Base-by-base conservation (phyloP, 176 grass and related monocot species). In the Oryza longistaminata region DNA sequence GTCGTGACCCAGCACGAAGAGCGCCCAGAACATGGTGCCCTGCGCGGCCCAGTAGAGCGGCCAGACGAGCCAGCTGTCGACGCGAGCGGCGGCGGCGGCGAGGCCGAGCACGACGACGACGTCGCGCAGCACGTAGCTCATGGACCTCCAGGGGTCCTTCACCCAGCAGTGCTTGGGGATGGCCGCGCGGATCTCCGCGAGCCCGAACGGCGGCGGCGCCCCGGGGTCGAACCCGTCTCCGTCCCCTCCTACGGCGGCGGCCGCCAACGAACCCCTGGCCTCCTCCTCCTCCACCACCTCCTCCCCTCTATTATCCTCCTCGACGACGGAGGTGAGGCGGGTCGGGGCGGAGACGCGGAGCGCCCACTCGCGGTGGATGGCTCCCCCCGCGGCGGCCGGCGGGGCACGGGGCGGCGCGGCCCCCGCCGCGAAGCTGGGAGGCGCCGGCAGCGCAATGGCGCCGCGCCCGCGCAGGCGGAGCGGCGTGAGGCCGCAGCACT, bases 141-240 rank as follows among this genome's bases (percentile, higher is more conserved):
- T 94, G 66, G 92, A 97, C 66, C 82, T 71, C 95, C 90, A 95
- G 11, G 95, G 82, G 71, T 97, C 82, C 88, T 93, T 97, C 74
- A 95, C 90, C 95, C 95, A 97, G 83, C 95, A 97, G 85, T 93
- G 95, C 90, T 97, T 97, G 7, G 95, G 95, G 25, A 97, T 97
- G 8, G 92, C 92, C 1, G 95, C 95, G 68, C 95, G 86, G 84
- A 97, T 93, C 70, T 97, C 92, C 46, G 90, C 90, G 26, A 94
- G 81, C 73, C 87, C 84, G 79, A 97, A 95, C 17, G 92, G 95
- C 76, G 95, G 92, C 14, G 95, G 79, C 75, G 86, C 81, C 73
- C 95, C 88, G 8, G 88, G 87, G 86, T 94, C 85, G 69, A 97
- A 94, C 42, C 21, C 58, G n/a, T 11, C 53, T 1, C 53, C 58